Evolutionary conservation across 352 stramenopile genomes (phyloP).

Genomic region (Phytophthora litchii): DNA sequence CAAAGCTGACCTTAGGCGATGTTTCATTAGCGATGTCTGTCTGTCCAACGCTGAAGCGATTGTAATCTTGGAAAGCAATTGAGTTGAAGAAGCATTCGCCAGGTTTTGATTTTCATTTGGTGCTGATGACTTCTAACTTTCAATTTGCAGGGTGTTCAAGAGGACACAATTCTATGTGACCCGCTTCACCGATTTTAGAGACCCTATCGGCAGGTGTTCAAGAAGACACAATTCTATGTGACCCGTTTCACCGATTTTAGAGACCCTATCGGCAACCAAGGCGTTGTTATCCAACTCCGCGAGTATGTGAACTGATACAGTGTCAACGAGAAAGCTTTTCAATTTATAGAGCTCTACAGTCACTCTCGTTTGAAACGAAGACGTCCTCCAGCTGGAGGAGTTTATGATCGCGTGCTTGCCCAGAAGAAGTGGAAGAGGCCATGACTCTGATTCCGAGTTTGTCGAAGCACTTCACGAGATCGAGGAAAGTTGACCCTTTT

Average conservation of each 20-base stretch:
- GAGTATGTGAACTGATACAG: conserved; percentile 76
- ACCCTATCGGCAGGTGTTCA: conserved; percentile 87
- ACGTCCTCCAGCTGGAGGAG: conserved; percentile 75
- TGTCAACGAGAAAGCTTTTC: neutral
- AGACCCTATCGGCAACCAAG: conserved; percentile 86
- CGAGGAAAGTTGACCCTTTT: conserved; percentile 80
- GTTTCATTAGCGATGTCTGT: conserved; percentile 80
- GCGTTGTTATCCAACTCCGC: conserved; percentile 82
- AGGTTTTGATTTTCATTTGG: conserved; percentile 32
- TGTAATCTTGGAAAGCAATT: conserved; percentile 89
- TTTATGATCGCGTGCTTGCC: conserved; percentile 87
- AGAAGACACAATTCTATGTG: conserved; percentile 90
- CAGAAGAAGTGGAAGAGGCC: conserved; percentile 86
- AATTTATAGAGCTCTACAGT: conserved; percentile 67
- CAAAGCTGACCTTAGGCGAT: conserved; percentile 80
- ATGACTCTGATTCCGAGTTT: conserved; percentile 83
- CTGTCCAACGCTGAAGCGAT: conserved; percentile 87
- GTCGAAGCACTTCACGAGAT: conserved; percentile 85
- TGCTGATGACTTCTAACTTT: neutral
- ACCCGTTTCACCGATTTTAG: conserved; percentile 88
- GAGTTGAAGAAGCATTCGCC: conserved; percentile 84
- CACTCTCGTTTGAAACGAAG: conserved; percentile 72
- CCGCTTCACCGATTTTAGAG: conserved; percentile 43
- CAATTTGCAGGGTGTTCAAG: no score
- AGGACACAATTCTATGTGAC: conserved; percentile 90